Base-by-base conservation (phyloP, 2,329 filamentous ascomycete genomes). In the Stagonosporopsis rhizophila region DNA sequence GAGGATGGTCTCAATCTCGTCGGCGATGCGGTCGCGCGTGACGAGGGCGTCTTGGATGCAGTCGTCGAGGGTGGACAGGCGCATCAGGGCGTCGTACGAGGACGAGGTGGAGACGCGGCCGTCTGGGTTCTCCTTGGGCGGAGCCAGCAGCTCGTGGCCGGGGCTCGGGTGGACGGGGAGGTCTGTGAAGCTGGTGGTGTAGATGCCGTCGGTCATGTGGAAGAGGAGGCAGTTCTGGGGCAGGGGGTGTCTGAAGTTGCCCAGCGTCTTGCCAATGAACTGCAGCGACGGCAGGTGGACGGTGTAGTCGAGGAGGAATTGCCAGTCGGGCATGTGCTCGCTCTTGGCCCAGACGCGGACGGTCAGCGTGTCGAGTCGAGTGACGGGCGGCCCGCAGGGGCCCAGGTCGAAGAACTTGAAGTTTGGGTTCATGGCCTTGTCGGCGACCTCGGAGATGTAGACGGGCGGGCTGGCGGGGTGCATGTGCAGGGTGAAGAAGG, bases 21-120 rank as follows among this genome's bases (percentile, higher is more conserved):
- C 78, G 44, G 91, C 87, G 8, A 98, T 81, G 49, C 83, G 83
- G 57, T 90, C 86, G 14, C 90, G 87, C 0, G 91, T 96, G 1
- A 87, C 85, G 9, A 96, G 79, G 1, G 92, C 92, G 75, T 98
- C 94, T 71, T 96, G 92, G 22, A 97, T 91, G 51, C 92, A 96
- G 71, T 90, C 91, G 60, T 96, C 92, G 15, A 98, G 82, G 55
- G 93, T 96, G 6, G 91, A 89, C 11, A 98, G 82, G 58, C 90
- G 89, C 88, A 97, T 94, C 19, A 98, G 81, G 2, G 90, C 87
- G 69, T 92, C 92, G 74, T 96, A 97, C 0, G 92, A 92, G 0
- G 92, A 92, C 0, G 89, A 92, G 0, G 84, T 71, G n/a, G 84
- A 79, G 0, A 84, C 72, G 2, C 79, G 65, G 1, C 81, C 75